Base-by-base conservation (phyloP, 768 basidiomycete species). In the Lenzites betulinus region DNA sequence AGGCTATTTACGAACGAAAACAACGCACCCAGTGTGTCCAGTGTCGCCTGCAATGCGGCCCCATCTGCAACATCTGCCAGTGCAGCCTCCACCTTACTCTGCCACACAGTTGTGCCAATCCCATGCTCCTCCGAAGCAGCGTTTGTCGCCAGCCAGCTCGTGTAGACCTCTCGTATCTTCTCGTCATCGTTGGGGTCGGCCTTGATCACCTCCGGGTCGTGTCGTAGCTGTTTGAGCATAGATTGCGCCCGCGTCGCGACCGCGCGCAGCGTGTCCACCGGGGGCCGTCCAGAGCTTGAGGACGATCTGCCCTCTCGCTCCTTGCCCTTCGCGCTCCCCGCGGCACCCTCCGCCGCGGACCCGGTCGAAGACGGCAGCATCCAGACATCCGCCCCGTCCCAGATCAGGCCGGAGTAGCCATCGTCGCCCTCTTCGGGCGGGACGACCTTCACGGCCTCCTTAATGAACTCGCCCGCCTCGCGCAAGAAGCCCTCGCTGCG, bases 331-430 rank as follows among this genome's bases (percentile, higher is more conserved):
- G 54, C 60, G 53, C 51, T 42, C 3, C 65, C 66, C 9, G 68
- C 64, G 20, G 64, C 60, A 41, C 66, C 67, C 9, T 70, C 63
- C 25, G 66, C 55, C 28, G 54, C 66, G 43, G 54, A 20, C 51
- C 51, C 57, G 26, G 73, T 70, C 30, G 67, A 73, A 43, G 65
- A 62, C 5, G 83, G 92, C 59, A 94, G 69, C 77, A 88, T 86
- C 88, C 93, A 95, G 70, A 94, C 82, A 72, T 95, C 93, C 33
- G 86, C 76, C 1, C 93, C 94, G 71, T 95, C 94, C 93, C 93
- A 95, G 43, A 84, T 65, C 26, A 87, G 69, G 3, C 81, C 83
- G 2, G 74, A 70, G 20, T 63, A 63, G 33, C 67, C 63, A 1
- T 74, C 68, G 46, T 60, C 59, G 0, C 69, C 75, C 44, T 81